Conservation (phyloP, 2,329 filamentous ascomycete species). For the Fusarium nurragi region DNA sequence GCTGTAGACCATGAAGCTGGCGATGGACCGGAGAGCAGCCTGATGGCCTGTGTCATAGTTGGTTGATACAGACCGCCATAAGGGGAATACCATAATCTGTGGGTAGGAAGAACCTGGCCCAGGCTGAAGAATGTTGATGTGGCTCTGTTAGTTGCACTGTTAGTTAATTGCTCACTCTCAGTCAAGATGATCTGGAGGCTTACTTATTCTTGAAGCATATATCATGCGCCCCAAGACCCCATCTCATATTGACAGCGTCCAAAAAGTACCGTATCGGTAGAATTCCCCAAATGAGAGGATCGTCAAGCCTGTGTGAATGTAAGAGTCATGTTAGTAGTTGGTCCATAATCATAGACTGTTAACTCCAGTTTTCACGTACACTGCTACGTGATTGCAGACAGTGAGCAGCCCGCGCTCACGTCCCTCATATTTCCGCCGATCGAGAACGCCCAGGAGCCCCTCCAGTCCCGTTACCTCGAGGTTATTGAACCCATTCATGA, state of each 20-base stretch:
- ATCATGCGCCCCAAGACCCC: conserved; percentile 92
- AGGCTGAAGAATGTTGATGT: conserved; percentile 83
- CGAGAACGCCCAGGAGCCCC: conserved; percentile 77
- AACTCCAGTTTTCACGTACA: conserved; percentile 45
- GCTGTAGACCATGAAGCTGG: conserved; percentile 37
- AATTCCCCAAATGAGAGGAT: conserved; percentile 93
- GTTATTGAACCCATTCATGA: conserved; percentile 78
- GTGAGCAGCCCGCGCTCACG: conserved; percentile 84
- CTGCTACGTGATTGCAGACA: conserved; percentile 59
- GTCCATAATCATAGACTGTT: background rate
- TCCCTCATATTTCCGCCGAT: conserved; percentile 71
- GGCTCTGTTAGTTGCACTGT: conserved; percentile 57
- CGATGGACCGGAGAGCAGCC: conserved; percentile 72
- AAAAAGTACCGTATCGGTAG: conserved; percentile 79
- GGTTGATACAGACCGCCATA: conserved; percentile 90
- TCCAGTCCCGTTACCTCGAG: conserved; percentile 82
- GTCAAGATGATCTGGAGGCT: conserved; percentile 32
- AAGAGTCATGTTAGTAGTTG: conserved; percentile 7
- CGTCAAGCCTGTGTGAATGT: conserved; percentile 79
- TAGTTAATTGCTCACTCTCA: background rate
- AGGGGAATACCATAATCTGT: conserved; percentile 79
- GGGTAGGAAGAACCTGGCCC: conserved; percentile 90
- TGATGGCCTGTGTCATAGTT: conserved; percentile 85
- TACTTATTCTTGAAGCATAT: conserved; percentile 93
- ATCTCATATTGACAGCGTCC: conserved; percentile 79